Conservation (phyloP, 2,329 filamentous ascomycete species). For the Aspergillus sergii region DNA sequence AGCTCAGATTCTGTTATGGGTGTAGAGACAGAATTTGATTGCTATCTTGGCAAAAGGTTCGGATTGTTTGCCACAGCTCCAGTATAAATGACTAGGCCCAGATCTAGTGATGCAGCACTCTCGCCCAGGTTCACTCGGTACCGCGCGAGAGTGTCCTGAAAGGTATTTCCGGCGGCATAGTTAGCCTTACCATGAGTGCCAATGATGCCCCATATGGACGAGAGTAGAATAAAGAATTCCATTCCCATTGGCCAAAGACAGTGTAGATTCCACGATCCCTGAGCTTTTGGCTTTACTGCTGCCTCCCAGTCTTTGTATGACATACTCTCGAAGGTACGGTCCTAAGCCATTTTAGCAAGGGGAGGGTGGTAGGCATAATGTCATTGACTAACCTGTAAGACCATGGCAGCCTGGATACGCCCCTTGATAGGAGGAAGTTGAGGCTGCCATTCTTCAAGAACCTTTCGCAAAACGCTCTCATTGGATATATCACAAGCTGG, state of each 20-base stretch:
- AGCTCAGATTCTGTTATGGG: too few species aligned
- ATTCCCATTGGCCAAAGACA: neutral
- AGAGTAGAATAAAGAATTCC: slow-evolving; percentile 7
- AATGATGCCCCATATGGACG: neutral
- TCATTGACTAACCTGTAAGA: neutral
- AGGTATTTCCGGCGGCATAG: neutral
- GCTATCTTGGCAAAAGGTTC: neutral
- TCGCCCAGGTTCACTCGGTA: neutral
- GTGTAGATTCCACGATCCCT: slow-evolving; percentile 4
- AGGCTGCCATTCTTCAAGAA: neutral
- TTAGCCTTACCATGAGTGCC: slow-evolving; percentile 1
- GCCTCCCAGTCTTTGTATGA: neutral
- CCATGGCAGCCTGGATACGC: slow-evolving; percentile 14
- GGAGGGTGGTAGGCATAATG: too few species aligned
- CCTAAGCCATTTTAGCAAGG: too few species aligned
- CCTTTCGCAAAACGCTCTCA: neutral
- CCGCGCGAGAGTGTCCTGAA: neutral
- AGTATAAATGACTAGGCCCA: slow-evolving; percentile 29
- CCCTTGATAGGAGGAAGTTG: slow-evolving; percentile 16
- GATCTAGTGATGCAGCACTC: slow-evolving; percentile 12
- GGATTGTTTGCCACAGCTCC: slow-evolving; percentile 26
- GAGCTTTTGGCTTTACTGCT: neutral
- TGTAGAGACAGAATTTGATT: neutral
- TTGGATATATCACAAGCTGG: slow-evolving; percentile 13
- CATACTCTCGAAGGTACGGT: slow-evolving; percentile 35